Evolutionary conservation across 208 protist genomes (phyloP).

Genomic region (Leishmania braziliensis): DNA sequence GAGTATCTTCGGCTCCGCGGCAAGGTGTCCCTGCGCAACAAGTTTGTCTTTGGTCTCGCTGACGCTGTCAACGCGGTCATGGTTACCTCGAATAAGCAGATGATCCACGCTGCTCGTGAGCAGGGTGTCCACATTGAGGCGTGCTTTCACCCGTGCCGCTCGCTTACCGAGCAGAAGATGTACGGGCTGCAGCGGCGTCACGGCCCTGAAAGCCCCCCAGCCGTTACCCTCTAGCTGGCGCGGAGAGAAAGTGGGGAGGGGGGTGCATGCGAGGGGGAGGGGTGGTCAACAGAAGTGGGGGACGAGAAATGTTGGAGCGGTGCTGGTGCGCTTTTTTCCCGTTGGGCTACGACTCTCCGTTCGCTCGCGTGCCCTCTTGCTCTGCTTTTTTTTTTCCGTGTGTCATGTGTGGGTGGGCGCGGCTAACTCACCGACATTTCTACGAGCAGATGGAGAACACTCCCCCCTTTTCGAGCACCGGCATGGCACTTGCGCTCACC

Average conservation of each 20-base stretch:
- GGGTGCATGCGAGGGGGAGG: not conserved
- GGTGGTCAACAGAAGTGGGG: not conserved
- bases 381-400: not conserved
- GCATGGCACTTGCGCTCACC: not conserved
- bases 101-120: constrained; percentile 46
- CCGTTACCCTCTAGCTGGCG: constrained; percentile 13
- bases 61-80: constrained; percentile 55
- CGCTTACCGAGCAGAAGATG: constrained; percentile 72
- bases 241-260: not conserved
- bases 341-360: not conserved
- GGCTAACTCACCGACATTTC: not conserved
- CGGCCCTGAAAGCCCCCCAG: constrained; percentile 48
- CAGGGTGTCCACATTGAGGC: constrained; percentile 46
- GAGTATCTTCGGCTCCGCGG: constrained; percentile 30
- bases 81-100: constrained; percentile 63
- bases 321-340: not conserved
- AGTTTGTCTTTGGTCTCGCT: constrained; percentile 61
- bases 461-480: too few relatives aligned
- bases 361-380: not conserved
- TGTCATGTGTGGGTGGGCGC: not conserved
- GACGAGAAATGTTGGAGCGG: not conserved
- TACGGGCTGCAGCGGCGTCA: constrained; percentile 35
- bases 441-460: not conserved
- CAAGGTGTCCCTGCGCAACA: constrained; percentile 57
- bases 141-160: constrained; percentile 60